Conservation (phyloP, 345 rosid species). For the Anacardium occidentale region DNA sequence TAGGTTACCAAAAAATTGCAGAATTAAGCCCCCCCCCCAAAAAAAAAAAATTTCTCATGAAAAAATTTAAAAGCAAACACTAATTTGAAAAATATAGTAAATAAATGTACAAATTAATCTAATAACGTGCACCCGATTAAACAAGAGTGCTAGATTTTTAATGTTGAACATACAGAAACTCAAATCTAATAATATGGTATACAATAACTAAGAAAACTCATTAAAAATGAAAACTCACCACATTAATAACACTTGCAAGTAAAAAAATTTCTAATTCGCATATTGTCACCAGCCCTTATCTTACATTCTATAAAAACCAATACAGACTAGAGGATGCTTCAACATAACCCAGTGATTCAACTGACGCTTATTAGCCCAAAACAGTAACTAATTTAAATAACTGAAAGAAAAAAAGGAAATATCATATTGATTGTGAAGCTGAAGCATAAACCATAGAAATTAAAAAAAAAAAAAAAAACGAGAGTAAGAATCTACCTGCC, state of each 20-base stretch:
- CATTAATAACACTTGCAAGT: neutral
- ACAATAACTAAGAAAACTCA: neutral
- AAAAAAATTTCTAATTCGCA: neutral
- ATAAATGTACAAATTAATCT: too few species aligned
- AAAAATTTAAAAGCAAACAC: neutral
- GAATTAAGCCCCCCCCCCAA: neutral
- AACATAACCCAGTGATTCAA: too few species aligned
- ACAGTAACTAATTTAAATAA: neutral
- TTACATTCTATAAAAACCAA: neutral
- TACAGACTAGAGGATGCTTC: neutral
- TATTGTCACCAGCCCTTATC: neutral
- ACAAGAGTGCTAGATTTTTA: neutral
- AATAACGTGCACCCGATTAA: neutral
- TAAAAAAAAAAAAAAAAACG: too few species aligned
- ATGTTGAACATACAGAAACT: too few species aligned
- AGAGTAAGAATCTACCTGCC: constrained; percentile 60
- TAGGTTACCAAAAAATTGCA: neutral
- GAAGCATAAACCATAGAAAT: neutral
- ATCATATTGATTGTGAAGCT: neutral
- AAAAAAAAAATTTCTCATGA: neutral
- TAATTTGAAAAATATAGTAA: neutral
- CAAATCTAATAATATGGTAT: neutral
- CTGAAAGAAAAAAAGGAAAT: neutral
- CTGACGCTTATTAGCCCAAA: neutral
- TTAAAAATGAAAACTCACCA: neutral